phyloP scores from a whole-genome alignment of 1,284 basidiomycete species.

The Heterobasidion irregulare region DNA sequence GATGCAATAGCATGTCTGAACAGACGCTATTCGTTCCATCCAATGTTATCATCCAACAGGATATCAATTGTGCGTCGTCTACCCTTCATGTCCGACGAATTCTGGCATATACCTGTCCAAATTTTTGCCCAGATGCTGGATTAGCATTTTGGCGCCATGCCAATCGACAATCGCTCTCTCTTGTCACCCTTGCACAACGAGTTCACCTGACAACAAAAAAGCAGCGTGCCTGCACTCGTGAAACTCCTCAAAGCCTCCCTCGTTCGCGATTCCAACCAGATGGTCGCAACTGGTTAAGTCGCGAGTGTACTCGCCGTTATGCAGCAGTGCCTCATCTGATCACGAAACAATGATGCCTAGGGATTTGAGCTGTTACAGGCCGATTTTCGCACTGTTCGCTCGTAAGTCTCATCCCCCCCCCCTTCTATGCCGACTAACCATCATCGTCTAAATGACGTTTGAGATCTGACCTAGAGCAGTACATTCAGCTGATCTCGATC shows the following conservation, averaged over 20 bases:
- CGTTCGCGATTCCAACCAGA: conserved; percentile 56
- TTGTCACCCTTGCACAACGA: conserved; percentile 84
- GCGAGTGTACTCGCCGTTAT: conserved; percentile 82
- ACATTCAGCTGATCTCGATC: conserved; percentile 74
- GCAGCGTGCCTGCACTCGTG: conserved; percentile 91
- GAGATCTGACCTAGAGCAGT: conserved; percentile 64
- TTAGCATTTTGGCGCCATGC: conserved; percentile 60
- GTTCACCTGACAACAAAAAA: conserved; percentile 87
- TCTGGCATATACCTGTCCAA: conserved; percentile 43
- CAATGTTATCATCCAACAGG: conserved; percentile 82
- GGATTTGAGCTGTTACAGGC: conserved; percentile 90
- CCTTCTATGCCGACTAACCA: conserved; percentile 1
- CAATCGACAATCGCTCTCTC: conserved; percentile 72
- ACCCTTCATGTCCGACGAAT: not conserved
- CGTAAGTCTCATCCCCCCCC: conserved; percentile 41
- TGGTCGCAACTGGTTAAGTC: conserved; percentile 73
- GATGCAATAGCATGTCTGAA: conserved; percentile 72
- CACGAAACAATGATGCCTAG: conserved; percentile 84
- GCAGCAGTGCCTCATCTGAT: conserved; percentile 84
- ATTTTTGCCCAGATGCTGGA: conserved; percentile 95
- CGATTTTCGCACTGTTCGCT: conserved; percentile 65
- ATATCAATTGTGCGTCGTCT: conserved; percentile 73
- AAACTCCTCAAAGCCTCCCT: conserved; percentile 86
- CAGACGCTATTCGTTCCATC: conserved; percentile 81
- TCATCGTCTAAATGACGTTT: not conserved